A percentile compares a stretch with the other conserved stretches of the same genome.
Evolutionary conservation across 78 protist genomes (phyloP).

Genomic region (Tieghemostelium lacteum): DNA sequence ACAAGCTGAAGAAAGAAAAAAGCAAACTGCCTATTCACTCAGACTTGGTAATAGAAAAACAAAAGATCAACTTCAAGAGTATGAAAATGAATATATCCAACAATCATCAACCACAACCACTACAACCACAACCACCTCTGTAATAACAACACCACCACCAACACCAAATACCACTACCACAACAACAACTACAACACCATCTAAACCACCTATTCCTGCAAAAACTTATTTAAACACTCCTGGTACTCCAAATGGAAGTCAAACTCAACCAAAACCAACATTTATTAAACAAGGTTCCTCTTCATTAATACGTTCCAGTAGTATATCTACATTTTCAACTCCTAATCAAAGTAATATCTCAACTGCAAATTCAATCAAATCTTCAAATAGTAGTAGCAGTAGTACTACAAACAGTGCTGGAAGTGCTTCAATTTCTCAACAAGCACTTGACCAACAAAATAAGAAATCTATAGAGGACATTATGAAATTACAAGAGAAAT

Average conservation of each 20-base stretch:
- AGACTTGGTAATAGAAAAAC: constrained; percentile 11
- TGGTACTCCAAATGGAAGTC: background rate
- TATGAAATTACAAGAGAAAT: constrained; percentile 53
- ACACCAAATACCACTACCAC: background rate
- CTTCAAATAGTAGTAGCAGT: background rate
- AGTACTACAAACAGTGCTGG: background rate
- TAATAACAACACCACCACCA: background rate
- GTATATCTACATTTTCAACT: constrained; percentile 66
- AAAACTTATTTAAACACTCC: background rate
- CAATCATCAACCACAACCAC: background rate
- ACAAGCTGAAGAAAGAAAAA: constrained; percentile 13
- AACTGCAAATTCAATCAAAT: background rate
- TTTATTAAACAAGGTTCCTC: constrained; percentile 14
- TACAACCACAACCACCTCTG: background rate
- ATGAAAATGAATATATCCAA: background rate
- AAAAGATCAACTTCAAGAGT: background rate
- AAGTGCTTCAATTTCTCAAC: background rate
- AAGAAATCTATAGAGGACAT: background rate
- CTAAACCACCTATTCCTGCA: background rate
- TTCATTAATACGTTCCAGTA: constrained; percentile 41
- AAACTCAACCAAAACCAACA: constrained; percentile 68
- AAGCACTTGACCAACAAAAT: background rate
- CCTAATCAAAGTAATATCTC: background rate
- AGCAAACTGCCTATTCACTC: constrained; percentile 57
- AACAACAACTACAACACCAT: constrained; percentile 7